A percentile compares a stretch with the other conserved stretches of the same genome.
These are phyloP conservation scores for Pichia cabralensis DNA, from an alignment of 805 yeast species.

Conservation along the genomic window DNA sequence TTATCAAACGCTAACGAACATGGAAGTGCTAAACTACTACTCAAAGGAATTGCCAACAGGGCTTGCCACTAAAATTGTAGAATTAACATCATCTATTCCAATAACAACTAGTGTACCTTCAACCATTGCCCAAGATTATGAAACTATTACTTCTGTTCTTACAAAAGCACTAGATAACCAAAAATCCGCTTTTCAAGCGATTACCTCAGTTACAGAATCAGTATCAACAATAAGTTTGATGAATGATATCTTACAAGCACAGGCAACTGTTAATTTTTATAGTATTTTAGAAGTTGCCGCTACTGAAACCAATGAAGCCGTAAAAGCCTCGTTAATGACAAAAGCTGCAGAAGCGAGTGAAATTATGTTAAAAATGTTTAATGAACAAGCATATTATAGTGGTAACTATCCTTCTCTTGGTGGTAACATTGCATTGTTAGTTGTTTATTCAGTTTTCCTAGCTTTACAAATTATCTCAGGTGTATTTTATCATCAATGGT, in stretches of 20 bases:
- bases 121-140: constrained; percentile 8
- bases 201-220: constrained; percentile 4
- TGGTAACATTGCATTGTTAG: constrained; percentile 50
- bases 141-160: constrained; percentile 11
- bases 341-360: constrained; percentile 19
- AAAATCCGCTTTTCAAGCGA: constrained; percentile 1
- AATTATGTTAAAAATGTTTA: constrained; percentile 11
- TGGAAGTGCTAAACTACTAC: background rate
- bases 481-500: constrained; percentile 42
- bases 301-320: constrained; percentile 16
- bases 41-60: background rate
- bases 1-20: too few relatives aligned
- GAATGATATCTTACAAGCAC: constrained; percentile 11
- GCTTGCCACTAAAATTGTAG: background rate
- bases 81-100: constrained; percentile 3
- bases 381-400: constrained; percentile 20
- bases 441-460: constrained; percentile 41
- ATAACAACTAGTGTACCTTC: constrained; percentile 7
- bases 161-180: constrained; percentile 3
- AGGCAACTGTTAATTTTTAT: constrained; percentile 18
- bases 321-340: constrained; percentile 10
- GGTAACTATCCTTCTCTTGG: constrained; percentile 41
- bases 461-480: constrained; percentile 34
- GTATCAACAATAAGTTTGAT: constrained; percentile 3
- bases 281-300: constrained; percentile 15